Evolutionary conservation across 306 rosid genomes (phyloP).

Genomic region (Quillaja saponaria): DNA sequence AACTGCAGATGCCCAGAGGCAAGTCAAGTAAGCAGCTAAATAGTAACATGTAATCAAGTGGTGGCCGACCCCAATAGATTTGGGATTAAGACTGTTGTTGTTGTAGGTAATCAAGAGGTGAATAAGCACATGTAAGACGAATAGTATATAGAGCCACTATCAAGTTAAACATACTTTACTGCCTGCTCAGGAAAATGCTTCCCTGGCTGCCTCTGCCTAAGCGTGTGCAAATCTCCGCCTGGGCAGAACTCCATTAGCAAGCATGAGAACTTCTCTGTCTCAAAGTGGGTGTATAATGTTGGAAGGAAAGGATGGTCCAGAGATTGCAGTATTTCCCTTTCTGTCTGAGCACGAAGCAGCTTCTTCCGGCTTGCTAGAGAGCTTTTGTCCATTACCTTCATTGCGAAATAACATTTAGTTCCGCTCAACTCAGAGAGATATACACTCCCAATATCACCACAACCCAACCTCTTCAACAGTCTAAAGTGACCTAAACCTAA

Average conservation of each 20-base stretch:
- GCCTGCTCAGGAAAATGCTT: slow-evolving; percentile 99
- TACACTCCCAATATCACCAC: slow-evolving; percentile 99
- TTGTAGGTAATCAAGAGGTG: neutral
- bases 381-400: slow-evolving; percentile 99
- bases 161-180: slow-evolving; percentile 81
- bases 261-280: slow-evolving; percentile 96
- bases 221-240: slow-evolving; percentile 96
- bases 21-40: neutral
- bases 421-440: slow-evolving; percentile 95
- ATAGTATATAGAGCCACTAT: slow-evolving; percentile 12
- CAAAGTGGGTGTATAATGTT: slow-evolving; percentile 89
- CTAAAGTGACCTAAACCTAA: slow-evolving; percentile 91
- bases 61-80: too few relatives aligned
- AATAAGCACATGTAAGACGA: slow-evolving; percentile 18
- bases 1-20: neutral
- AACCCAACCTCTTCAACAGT: slow-evolving; percentile 88
- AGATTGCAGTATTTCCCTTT: slow-evolving; percentile 90
- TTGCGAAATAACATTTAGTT: slow-evolving; percentile 91
- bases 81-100: too few relatives aligned
- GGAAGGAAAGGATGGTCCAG: slow-evolving; percentile 99
- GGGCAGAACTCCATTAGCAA: slow-evolving; percentile 99
- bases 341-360: slow-evolving; percentile 97
- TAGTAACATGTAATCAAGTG: slow-evolving; percentile 4
- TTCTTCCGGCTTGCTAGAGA: slow-evolving; percentile 90
- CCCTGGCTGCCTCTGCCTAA: slow-evolving; percentile 96